Evolutionary conservation across 2,329 filamentous ascomycete genomes (phyloP), one percentile per base, ranked within the genome.

Genomic region (Hymenoscyphus occultus): DNA sequence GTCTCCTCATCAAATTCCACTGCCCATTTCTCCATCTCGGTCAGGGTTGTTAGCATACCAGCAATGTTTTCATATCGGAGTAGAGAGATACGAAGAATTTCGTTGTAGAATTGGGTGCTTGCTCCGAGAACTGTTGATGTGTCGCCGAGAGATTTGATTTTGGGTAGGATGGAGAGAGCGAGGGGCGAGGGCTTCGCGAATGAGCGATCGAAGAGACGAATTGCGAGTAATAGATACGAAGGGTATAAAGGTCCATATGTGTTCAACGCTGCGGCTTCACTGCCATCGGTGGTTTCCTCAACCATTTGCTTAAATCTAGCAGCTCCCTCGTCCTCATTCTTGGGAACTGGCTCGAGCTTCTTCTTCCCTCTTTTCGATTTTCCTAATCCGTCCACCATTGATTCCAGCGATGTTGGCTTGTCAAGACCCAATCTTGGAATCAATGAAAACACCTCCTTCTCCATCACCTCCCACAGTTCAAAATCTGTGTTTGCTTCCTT

Each of bases 41-140:
- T 39, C 1, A 76, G 64, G 2, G 75, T 69, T 39, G 63, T 57
- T 56, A 70, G 12, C 35, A 73, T 70, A 4, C 68, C 66, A 10
- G 54, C 60, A 28, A 72, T 74, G 71, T 91, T 86, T 28, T 85
- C 82, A 68, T 85, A 84, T 12, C 85, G 83, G 40, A 78, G 76
- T 85, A 88, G 91, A 63, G 86, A 80, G 28, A 88, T 82, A 14
- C 80, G 76, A 31, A 91, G 80, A 40, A 92, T 81, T 59, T 85
- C 81, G 73, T 90, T 88, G 79, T 91, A 93, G 54, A 93, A 84
- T 0, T 83, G 79, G 0, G 89, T 90, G 19, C 87, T 87, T 5
- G 86, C 88, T 59, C 90, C 90, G 0, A 94, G 82, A 6, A 91
- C 86, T 72, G 89, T 91, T 0, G 89, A 89, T 0, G 85, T 83